Percentiles rank a stretch among this genome's conserved stretches.
These are phyloP conservation scores for Thoreauomyces humboldtii DNA, from an alignment of 192 early-diverging fungal genomes.

Conservation along the genomic window DNA sequence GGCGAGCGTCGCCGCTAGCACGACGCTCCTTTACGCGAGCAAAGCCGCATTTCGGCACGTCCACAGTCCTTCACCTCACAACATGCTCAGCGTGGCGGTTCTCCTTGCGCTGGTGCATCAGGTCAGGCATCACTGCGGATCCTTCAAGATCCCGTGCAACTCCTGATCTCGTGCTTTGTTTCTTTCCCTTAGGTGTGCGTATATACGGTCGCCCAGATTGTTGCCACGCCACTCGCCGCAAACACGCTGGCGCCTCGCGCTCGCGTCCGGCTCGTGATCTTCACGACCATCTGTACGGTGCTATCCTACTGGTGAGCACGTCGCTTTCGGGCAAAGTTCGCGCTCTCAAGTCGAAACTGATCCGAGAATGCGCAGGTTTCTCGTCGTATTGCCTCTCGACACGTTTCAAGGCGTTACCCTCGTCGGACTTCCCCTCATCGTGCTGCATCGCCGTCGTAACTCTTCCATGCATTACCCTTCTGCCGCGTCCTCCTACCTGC, in stretches of 20 bases:
- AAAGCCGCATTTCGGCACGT: not conserved
- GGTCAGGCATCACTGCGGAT: too few species aligned
- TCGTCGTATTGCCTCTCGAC: not conserved
- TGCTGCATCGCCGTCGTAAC: not conserved
- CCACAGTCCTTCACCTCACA: not conserved
- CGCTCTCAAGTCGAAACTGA: too few species aligned
- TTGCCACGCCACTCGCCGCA: too few species aligned
- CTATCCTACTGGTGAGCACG: not conserved
- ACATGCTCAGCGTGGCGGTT: not conserved
- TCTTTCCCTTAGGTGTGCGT: too few species aligned
- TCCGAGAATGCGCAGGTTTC: too few species aligned
- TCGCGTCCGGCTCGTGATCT: not conserved
- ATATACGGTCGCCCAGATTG: too few species aligned
- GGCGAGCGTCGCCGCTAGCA: not conserved
- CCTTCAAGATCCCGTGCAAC: too few species aligned
- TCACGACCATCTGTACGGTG: not conserved
- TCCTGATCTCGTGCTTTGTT: too few species aligned
- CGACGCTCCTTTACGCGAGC: not conserved
- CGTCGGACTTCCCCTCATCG: not conserved
- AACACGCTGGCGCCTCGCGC: too few species aligned
- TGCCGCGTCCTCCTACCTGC: not conserved
- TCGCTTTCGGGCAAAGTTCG: too few species aligned
- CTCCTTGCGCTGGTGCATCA: not conserved
- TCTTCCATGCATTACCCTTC: not conserved
- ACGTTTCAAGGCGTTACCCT: not conserved